These are phyloP conservation scores for Pontederia paniculata DNA, from an alignment of 176 grass and related monocot genomes.

Conservation along the genomic window DNA sequence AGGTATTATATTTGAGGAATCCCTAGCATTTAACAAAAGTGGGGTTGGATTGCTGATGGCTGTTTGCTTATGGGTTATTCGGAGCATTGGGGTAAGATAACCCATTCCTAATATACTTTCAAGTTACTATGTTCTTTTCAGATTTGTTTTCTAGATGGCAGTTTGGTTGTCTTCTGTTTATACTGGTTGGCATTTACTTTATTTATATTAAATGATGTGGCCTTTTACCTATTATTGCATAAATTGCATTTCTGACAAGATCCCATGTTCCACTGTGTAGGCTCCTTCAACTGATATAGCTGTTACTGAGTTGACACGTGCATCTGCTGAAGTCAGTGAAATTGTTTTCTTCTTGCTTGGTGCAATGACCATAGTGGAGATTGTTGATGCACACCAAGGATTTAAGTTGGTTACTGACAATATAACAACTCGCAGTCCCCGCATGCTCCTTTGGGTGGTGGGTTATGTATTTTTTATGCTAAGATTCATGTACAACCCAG, in stretches of 20 bases:
- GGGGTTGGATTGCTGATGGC: slow-evolving; percentile 91
- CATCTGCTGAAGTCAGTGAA: slow-evolving; percentile 87
- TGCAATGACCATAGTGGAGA: slow-evolving; percentile 98
- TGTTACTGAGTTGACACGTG: slow-evolving; percentile 56
- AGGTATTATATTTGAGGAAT: slow-evolving; percentile 95
- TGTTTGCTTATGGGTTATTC: slow-evolving; percentile 86
- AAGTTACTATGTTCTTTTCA: not conserved
- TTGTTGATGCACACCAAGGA: slow-evolving; percentile 98
- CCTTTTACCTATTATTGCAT: not conserved
- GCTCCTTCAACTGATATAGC: slow-evolving; percentile 76
- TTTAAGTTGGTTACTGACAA: slow-evolving; percentile 96
- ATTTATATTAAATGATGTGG: too few relatives aligned
- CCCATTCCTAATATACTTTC: not conserved
- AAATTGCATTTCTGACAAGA: not conserved
- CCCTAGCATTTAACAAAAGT: slow-evolving; percentile 94
- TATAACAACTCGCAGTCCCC: slow-evolving; percentile 84
- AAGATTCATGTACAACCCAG: too few relatives aligned
- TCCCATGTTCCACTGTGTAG: slow-evolving; percentile 27
- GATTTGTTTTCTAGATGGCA: slow-evolving; percentile 1
- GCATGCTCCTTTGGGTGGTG: slow-evolving; percentile 94
- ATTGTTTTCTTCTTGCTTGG: slow-evolving; percentile 98
- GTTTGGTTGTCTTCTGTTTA: not conserved
- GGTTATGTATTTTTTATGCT: slow-evolving; percentile 16
- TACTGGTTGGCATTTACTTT: not conserved
- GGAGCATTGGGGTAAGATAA: slow-evolving; percentile 86